A percentile compares a stretch with the other conserved stretches of the same genome.
Evolutionary conservation across 208 protist species (phyloP).

Genomic region (Wallacemonas collosoma): DNA sequence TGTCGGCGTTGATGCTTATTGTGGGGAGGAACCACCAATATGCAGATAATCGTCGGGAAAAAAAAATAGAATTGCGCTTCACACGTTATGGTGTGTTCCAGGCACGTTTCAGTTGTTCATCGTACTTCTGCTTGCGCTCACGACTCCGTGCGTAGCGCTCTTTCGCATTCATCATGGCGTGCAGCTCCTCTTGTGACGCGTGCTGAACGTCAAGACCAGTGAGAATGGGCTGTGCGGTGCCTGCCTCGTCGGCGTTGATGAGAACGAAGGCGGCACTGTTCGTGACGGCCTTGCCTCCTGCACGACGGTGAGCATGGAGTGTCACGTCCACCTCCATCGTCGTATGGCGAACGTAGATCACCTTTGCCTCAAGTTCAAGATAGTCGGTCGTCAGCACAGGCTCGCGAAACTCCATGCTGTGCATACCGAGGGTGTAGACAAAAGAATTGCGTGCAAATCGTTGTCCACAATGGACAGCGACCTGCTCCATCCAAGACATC

Average conservation of each 20-base stretch:
- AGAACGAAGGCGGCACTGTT: constrained; percentile 56
- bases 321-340: constrained; percentile 42
- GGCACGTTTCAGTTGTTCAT: not conserved
- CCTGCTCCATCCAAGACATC: constrained; percentile 41
- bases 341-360: constrained; percentile 33
- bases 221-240: not conserved
- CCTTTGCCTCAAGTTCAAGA: constrained; percentile 22
- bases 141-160: constrained; percentile 11
- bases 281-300: constrained; percentile 28
- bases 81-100: not conserved
- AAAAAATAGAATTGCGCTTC: too few relatives aligned
- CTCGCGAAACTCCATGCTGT: constrained; percentile 35
- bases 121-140: not conserved
- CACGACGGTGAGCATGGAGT: constrained; percentile 19
- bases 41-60: too few relatives aligned
- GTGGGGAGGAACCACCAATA: too few relatives aligned
- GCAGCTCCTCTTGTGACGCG: constrained; percentile 24
- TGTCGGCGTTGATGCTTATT: too few relatives aligned
- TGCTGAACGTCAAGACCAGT: constrained; percentile 4
- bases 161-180: constrained; percentile 4
- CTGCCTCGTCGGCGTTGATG: constrained; percentile 28
- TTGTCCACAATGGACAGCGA: constrained; percentile 34
- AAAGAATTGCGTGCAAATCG: constrained; percentile 24
- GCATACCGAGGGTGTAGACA: constrained; percentile 40
- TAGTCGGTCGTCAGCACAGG: constrained; percentile 26